Base-by-base conservation (phyloP, 176 grass and related monocot genomes). In the Paspalum notatum region DNA sequence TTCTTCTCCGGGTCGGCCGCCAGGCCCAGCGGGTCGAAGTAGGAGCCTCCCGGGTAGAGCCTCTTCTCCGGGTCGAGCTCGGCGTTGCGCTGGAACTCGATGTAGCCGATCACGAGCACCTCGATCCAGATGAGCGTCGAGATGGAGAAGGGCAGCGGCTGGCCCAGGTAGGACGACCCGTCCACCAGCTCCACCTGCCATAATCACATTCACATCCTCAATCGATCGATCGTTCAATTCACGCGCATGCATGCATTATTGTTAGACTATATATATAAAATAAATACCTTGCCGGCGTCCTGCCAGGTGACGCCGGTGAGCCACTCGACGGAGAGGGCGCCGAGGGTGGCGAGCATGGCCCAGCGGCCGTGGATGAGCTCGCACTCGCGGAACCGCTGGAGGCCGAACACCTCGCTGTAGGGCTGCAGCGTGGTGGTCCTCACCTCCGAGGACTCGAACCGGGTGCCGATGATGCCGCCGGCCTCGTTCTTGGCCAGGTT, bases 281-380 rank as follows among this genome's bases (percentile, higher is more conserved):
- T n/a, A n/a, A n/a, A 25, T 83, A 98, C 96, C 96, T 98, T 98
- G 32, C 96, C 96, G 43, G 96, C 96, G n/a, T 98, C 96, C 80
- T 98, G 96, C 96, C 96, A 98, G 27, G 96, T 91, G 90, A 98
- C 92, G 32, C 96, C 96, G 38, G 96, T 98, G 86, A 98, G 92
- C 90, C 91, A 86, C 86, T 98, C 96, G 67, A 98, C 96, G 63
- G 88, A 20, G 63, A 98, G 84, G 65, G 96, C 96, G 25, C 96
- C 96, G 66, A 98, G 96, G 57, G 96, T 98, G 55, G 90, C 96
- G 66, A 98, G 91, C 96, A 98, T 98, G 75, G 96, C 92, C 96
- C 96, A 98, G 66, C 96, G 88, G 27, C 96, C 96, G 25, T 98
- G 96, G 77, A 98, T 98, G 55, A 98, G 92, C 88, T 98, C 92